phyloP scores from a whole-genome alignment of 176 grass and related monocot genomes.

The Musa schizocarpa region DNA sequence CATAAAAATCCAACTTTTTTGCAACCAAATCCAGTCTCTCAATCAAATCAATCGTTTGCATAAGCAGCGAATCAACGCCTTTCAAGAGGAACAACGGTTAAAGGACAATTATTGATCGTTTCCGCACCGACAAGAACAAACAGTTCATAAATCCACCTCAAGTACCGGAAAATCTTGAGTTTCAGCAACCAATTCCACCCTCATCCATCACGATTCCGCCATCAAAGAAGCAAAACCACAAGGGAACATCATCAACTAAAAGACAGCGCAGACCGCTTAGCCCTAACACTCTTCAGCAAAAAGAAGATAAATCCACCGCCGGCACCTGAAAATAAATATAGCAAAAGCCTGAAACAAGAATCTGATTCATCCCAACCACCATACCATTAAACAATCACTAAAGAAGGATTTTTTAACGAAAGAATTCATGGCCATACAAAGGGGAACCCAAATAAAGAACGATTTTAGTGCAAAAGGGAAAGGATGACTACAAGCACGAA shows the following conservation, averaged over 20 bases:
- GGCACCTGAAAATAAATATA: conserved; percentile 7
- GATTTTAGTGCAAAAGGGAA: conserved; percentile 7
- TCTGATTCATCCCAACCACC: conserved; percentile 6
- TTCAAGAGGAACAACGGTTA: background rate
- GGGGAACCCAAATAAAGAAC: background rate
- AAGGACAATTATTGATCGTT: background rate
- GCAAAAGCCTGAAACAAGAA: background rate
- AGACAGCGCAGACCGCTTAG: background rate
- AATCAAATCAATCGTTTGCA: conserved; percentile 2
- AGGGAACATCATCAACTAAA: background rate
- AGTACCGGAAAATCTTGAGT: background rate
- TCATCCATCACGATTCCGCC: background rate
- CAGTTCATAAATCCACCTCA: background rate
- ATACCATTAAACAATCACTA: background rate
- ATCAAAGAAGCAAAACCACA: conserved; percentile 1
- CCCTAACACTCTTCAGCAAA: background rate
- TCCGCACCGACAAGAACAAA: background rate
- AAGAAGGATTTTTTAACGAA: background rate
- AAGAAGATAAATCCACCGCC: background rate
- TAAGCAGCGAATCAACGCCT: background rate
- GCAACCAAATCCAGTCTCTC: conserved; percentile 2
- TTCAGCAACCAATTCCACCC: background rate
- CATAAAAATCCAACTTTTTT: background rate
- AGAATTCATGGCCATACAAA: background rate
- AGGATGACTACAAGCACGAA: background rate